Conservation (phyloP, 306 rosid species). For the Cajanus cajan region DNA sequence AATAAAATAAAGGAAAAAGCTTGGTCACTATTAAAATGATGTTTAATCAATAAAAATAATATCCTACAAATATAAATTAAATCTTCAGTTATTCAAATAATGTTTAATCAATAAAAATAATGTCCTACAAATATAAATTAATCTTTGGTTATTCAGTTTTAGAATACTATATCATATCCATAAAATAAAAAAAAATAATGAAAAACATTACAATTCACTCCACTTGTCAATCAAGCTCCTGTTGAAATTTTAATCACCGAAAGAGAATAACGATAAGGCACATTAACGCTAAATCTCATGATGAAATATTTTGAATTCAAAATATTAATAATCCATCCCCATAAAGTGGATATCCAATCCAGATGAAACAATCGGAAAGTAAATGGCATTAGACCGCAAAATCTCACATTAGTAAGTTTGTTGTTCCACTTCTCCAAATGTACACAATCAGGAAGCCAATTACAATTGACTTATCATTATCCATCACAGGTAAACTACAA, state of each 20-base stretch:
- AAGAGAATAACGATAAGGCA: slow-evolving; percentile 1
- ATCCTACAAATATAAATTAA: no score
- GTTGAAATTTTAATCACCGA: background rate
- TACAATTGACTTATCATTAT: slow-evolving; percentile 50
- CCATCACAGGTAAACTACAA: slow-evolving; percentile 19
- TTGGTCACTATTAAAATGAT: no score
- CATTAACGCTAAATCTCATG: background rate
- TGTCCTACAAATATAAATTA: no score
- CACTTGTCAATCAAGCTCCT: background rate
- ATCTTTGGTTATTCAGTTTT: no score
- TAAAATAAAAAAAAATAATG: no score
- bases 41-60: no score
- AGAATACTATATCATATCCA: no score
- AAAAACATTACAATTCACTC: no score
- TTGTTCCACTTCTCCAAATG: slow-evolving; percentile 41
- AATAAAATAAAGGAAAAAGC: background rate
- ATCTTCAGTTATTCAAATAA: no score
- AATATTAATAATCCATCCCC: background rate
- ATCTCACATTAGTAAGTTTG: slow-evolving; percentile 19
- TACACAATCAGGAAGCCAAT: slow-evolving; percentile 65
- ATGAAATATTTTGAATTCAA: slow-evolving; percentile 23
- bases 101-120: no score
- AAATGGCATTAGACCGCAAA: slow-evolving; percentile 4
- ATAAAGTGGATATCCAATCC: slow-evolving; percentile 2
- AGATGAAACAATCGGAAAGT: background rate